These are phyloP conservation scores for Porpolomopsis calyptriformis DNA, from an alignment of 768 basidiomycete genomes.

Conservation along the genomic window DNA sequence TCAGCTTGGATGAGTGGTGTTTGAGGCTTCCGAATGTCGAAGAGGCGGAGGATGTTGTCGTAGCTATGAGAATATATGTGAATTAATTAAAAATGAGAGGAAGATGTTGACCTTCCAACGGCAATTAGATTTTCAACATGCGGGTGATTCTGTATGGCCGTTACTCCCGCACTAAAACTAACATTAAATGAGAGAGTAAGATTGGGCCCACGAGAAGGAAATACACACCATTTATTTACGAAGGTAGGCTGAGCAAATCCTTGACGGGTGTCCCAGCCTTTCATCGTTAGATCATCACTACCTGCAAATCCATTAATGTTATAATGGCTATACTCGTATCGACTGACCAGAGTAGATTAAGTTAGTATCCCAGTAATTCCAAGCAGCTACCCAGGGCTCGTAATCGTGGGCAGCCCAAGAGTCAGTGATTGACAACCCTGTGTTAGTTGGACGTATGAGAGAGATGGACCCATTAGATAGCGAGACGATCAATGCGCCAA, in stretches of 20 bases:
- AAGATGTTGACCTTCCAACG: constrained; percentile 66
- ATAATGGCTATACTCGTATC: background rate
- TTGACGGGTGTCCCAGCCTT: constrained; percentile 81
- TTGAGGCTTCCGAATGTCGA: constrained; percentile 65
- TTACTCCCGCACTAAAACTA: constrained; percentile 90
- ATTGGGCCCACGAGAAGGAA: background rate
- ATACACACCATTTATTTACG: constrained; percentile 57
- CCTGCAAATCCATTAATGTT: constrained; percentile 36
- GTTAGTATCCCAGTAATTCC: constrained; percentile 77
- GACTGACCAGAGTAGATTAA: constrained; percentile 72
- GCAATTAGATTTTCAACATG: constrained; percentile 72
- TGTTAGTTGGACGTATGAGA: constrained; percentile 42
- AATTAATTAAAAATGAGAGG: background rate
- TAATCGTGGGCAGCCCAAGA: constrained; percentile 85
- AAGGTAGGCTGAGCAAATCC: constrained; percentile 50
- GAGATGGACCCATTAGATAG: constrained; percentile 70
- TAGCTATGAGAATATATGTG: constrained; percentile 44
- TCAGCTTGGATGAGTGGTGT: constrained; percentile 47
- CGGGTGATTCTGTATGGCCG: constrained; percentile 79
- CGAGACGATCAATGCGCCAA: constrained; percentile 63
- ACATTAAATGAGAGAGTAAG: constrained; percentile 3
- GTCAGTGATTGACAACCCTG: constrained; percentile 34
- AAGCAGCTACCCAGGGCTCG: constrained; percentile 90
- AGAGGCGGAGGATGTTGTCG: constrained; percentile 67
- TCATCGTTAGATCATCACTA: constrained; percentile 85